phyloP scores from a whole-genome alignment of 2,329 filamentous ascomycete species.

The Nothophaeocryptopus gaeumannii region DNA sequence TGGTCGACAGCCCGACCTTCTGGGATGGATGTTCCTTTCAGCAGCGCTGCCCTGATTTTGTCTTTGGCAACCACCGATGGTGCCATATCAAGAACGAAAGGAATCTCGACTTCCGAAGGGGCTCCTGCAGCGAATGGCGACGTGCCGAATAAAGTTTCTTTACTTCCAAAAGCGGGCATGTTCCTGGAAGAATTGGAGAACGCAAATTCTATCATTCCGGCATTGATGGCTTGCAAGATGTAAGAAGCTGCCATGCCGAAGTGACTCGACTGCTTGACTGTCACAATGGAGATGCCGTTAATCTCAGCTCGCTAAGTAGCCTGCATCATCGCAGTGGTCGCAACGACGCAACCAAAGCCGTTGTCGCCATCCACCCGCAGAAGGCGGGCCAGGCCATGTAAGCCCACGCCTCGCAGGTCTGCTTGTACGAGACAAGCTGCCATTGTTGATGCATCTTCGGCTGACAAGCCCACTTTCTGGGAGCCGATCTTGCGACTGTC shows the following conservation, averaged over 20 bases:
- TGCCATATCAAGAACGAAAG: slow-evolving; percentile 71
- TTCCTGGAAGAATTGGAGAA: slow-evolving; percentile 63
- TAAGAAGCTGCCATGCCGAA: slow-evolving; percentile 79
- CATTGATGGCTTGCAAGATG: slow-evolving; percentile 70
- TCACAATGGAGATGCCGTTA: slow-evolving; percentile 70
- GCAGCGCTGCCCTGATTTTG: slow-evolving; percentile 66
- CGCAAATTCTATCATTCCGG: slow-evolving; percentile 57
- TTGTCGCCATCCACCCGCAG: slow-evolving; percentile 67
- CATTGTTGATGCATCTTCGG: slow-evolving; percentile 1
- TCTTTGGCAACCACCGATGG: slow-evolving; percentile 61
- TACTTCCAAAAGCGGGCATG: slow-evolving; percentile 66
- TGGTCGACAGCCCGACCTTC: slow-evolving; percentile 69
- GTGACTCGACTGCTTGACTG: slow-evolving; percentile 72
- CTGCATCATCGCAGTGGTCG: slow-evolving; percentile 60
- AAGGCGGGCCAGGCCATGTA: slow-evolving; percentile 71
- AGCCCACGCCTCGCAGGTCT: slow-evolving; percentile 73
- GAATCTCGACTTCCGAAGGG: slow-evolving; percentile 55
- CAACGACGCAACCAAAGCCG: slow-evolving; percentile 70
- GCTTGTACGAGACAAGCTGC: slow-evolving; percentile 64
- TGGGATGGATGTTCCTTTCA: slow-evolving; percentile 64
- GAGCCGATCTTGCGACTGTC: not conserved
- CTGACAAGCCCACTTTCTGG: not conserved
- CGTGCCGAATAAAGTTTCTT: slow-evolving; percentile 65
- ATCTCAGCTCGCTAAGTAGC: slow-evolving; percentile 64
- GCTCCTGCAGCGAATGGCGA: slow-evolving; percentile 72